These are phyloP conservation scores for Aspergillus sp. DNA, from an alignment of 2,329 filamentous ascomycete genomes.

Conservation along the genomic window DNA sequence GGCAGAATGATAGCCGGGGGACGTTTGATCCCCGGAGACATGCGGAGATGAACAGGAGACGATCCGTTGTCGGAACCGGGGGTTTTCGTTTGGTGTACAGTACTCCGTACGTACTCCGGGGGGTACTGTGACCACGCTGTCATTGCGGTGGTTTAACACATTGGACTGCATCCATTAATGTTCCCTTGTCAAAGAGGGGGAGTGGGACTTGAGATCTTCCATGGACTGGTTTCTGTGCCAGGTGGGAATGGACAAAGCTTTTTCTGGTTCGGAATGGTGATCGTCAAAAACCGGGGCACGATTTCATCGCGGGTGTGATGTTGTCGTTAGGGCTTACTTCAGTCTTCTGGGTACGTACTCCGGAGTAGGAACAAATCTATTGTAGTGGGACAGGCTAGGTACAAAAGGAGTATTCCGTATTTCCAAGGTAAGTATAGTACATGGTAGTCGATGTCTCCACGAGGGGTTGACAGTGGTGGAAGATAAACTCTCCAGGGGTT, in stretches of 20 bases:
- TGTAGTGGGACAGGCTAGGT: too few species aligned
- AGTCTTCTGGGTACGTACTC: background rate
- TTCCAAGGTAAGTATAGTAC: background rate
- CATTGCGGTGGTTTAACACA: too few species aligned
- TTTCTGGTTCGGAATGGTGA: constrained; percentile 10
- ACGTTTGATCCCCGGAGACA: background rate
- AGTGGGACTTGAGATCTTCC: constrained; percentile 1
- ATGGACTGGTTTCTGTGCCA: background rate
- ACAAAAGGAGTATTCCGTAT: background rate
- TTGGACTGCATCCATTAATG: too few species aligned
- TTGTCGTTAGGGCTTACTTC: background rate
- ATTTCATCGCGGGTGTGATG: background rate
- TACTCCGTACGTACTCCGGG: too few species aligned
- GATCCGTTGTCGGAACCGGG: background rate
- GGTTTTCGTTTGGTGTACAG: background rate
- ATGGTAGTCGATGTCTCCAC: too few species aligned
- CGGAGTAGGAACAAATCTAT: too few species aligned
- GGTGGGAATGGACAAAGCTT: constrained; percentile 1
- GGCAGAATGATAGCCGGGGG: background rate
- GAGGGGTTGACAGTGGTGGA: too few species aligned
- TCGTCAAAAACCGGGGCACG: constrained; percentile 6
- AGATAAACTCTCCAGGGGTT: too few species aligned
- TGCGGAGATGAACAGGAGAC: background rate
- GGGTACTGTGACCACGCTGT: too few species aligned
- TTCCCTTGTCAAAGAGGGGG: background rate